Evolutionary conservation across 495 filamentous ascomycete genomes (phyloP).

Genomic region (Diplogelasinospora grovesii): DNA sequence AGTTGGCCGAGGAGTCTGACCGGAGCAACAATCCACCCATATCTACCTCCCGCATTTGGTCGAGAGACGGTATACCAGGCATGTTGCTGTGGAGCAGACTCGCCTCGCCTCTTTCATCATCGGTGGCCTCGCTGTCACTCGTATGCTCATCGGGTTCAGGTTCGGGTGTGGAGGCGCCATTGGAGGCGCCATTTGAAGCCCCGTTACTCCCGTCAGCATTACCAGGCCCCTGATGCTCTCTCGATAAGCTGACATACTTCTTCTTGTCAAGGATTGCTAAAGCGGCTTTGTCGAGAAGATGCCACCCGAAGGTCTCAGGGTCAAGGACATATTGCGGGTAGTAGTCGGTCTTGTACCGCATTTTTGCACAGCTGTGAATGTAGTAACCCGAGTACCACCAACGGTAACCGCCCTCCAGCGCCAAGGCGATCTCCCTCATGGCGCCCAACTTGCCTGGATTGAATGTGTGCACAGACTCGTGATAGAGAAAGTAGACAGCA

Average conservation of each 20-base stretch:
- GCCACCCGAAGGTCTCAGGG: constrained; percentile 69
- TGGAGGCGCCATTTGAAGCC: constrained; percentile 28
- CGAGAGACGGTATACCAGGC: constrained; percentile 67
- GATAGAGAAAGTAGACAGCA: constrained; percentile 92
- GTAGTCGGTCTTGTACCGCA: constrained; percentile 81
- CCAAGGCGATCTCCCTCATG: constrained; percentile 73
- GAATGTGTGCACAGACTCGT: constrained; percentile 72
- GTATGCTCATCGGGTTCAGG: constrained; percentile 2
- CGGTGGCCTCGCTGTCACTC: constrained; percentile 5
- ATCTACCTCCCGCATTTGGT: constrained; percentile 55
- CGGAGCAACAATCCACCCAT: constrained; percentile 49
- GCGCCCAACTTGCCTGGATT: constrained; percentile 86
- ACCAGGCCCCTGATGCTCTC: constrained; percentile 28
- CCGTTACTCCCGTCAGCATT: constrained; percentile 12
- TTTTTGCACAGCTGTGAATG: constrained; percentile 46
- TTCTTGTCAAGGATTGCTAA: constrained; percentile 55
- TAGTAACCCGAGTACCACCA: constrained; percentile 51
- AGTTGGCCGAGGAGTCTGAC: constrained; percentile 20
- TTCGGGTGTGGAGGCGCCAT: not conserved
- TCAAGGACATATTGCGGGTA: constrained; percentile 78
- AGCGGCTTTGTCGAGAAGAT: constrained; percentile 61
- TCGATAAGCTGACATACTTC: constrained; percentile 63
- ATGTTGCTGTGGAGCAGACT: constrained; percentile 65
- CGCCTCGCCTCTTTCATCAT: constrained; percentile 13
- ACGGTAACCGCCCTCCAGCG: constrained; percentile 65